These are phyloP conservation scores for Emydomyces testavorans DNA, from an alignment of 2,329 filamentous ascomycete species.

Conservation along the genomic window DNA sequence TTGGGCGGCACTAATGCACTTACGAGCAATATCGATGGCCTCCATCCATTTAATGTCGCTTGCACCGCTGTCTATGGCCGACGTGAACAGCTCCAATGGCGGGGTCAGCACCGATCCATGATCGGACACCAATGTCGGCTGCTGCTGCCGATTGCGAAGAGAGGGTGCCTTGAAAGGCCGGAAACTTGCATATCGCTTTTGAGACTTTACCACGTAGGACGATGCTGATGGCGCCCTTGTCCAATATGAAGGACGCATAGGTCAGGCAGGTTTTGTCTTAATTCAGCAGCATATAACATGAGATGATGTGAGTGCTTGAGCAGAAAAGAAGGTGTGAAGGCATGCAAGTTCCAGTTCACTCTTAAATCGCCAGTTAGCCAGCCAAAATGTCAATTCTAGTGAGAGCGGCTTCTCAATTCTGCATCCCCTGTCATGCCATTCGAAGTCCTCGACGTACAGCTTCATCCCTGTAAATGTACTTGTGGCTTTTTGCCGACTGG, in stretches of 20 bases:
- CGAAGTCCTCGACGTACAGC: no score
- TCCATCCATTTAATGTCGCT: constrained; percentile 1
- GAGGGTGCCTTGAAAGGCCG: neutral
- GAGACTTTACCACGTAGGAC: neutral
- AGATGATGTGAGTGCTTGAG: no score
- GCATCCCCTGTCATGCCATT: no score
- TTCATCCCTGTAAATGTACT: no score
- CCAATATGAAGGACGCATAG: neutral
- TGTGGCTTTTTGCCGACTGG: no score
- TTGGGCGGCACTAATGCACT: constrained; percentile 5
- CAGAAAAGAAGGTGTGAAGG: no score
- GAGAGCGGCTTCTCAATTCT: no score
- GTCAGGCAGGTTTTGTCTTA: no score
- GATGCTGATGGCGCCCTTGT: neutral
- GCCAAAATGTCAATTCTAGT: no score
- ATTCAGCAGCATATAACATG: no score
- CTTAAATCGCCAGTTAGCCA: no score
- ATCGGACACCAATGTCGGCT: neutral
- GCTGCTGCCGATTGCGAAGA: neutral
- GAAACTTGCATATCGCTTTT: constrained; percentile 1
- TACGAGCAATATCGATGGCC: constrained; percentile 9
- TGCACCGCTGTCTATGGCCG: neutral
- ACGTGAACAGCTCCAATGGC: constrained; percentile 1
- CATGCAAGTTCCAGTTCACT: neutral
- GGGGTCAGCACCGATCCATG: neutral